Percentiles rank a stretch among this genome's conserved stretches.
Evolutionary conservation across 2,329 filamentous ascomycete species (phyloP).

Genomic region (Fusarium citri): DNA sequence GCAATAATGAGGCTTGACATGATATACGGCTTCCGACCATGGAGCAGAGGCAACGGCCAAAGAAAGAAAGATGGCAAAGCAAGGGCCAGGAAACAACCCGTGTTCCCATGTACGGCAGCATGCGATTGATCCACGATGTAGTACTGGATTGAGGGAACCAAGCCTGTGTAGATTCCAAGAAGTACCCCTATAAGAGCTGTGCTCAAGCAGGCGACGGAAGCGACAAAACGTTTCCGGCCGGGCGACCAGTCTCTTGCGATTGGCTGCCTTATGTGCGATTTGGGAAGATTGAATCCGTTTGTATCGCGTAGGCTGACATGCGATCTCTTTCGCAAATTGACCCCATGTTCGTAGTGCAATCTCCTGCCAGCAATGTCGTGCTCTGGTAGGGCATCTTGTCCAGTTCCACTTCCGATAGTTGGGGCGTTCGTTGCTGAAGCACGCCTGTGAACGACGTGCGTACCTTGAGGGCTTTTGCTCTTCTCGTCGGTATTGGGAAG

Average conservation of each 20-base stretch:
- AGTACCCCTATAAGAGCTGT: constrained; percentile 77
- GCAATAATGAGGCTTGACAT: constrained; percentile 74
- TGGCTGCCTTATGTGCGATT: constrained; percentile 69
- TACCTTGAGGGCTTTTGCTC: not conserved
- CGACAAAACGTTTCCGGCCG: constrained; percentile 74
- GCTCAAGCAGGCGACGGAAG: constrained; percentile 76
- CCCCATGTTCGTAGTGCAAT: constrained; percentile 48
- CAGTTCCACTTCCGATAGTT: constrained; percentile 26
- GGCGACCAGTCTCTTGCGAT: constrained; percentile 79
- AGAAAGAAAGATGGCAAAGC: constrained; percentile 76
- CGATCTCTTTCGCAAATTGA: constrained; percentile 62
- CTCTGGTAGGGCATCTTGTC: constrained; percentile 44
- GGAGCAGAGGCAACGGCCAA: constrained; percentile 80
- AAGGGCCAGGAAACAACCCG: constrained; percentile 76
- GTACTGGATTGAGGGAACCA: constrained; percentile 84
- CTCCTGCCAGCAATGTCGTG: constrained; percentile 43
- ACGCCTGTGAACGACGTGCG: not conserved
- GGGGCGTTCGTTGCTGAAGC: constrained; percentile 8
- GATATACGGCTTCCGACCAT: constrained; percentile 83
- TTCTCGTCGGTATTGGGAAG: not conserved
- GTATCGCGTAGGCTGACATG: constrained; percentile 65
- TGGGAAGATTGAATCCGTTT: constrained; percentile 63
- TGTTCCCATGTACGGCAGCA: constrained; percentile 77
- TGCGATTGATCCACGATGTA: constrained; percentile 77
- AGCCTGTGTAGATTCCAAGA: constrained; percentile 80